A percentile compares a stretch with the other conserved stretches of the same genome.
Conservation (phyloP, 2,329 filamentous ascomycete species). For the Kalmusia sp. region DNA sequence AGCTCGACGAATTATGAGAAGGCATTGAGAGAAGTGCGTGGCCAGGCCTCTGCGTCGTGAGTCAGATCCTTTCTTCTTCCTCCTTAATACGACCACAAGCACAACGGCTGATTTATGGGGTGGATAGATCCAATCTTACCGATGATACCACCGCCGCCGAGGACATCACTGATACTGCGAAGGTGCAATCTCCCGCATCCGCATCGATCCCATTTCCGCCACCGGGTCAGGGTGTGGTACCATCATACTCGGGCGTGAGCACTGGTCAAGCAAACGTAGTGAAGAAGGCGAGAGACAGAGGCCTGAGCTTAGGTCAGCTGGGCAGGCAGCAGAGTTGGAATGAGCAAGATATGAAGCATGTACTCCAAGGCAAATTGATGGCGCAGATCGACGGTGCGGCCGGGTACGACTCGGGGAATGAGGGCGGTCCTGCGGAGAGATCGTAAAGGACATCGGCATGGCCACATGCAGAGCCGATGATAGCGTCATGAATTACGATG, state of each 20-base stretch:
- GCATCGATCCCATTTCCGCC: slow-evolving; percentile 29
- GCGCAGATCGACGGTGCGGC: slow-evolving; percentile 27
- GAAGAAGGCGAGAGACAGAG: slow-evolving; percentile 38
- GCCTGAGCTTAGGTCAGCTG: slow-evolving; percentile 37
- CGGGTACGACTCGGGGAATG: slow-evolving; percentile 31
- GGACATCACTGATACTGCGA: slow-evolving; percentile 13
- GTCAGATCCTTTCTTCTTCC: neutral
- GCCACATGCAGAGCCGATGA: neutral
- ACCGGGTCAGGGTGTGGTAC: slow-evolving; percentile 43
- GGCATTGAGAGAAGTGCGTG: slow-evolving; percentile 29
- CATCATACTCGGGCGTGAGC: slow-evolving; percentile 36
- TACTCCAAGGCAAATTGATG: slow-evolving; percentile 35
- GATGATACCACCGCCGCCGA: slow-evolving; percentile 18
- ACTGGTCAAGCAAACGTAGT: slow-evolving; percentile 29
- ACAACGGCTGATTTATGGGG: neutral
- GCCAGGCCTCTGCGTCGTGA: slow-evolving; percentile 31
- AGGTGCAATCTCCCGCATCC: slow-evolving; percentile 18
- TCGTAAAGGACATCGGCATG: neutral
- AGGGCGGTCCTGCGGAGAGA: neutral
- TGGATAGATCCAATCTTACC: slow-evolving; percentile 19
- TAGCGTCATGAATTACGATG: slow-evolving; percentile 2
- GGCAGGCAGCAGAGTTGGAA: slow-evolving; percentile 43
- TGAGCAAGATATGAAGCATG: slow-evolving; percentile 43
- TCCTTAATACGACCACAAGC: too few relatives aligned
- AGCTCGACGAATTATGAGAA: slow-evolving; percentile 42